Evolutionary conservation across 768 basidiomycete species (phyloP).

Genomic region (Serendipita sp.): DNA sequence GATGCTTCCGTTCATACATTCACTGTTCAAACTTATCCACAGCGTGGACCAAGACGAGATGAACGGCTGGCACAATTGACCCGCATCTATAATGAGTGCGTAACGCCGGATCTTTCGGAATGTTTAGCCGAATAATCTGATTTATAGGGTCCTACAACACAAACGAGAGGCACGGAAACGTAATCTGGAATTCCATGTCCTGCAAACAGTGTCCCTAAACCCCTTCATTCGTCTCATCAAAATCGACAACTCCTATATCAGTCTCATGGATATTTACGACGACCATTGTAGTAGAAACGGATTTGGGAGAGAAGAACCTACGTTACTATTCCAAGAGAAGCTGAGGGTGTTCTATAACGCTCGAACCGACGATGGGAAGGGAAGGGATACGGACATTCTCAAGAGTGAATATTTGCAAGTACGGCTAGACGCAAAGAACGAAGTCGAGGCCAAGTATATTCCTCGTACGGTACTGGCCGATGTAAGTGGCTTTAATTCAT

Average conservation of each 20-base stretch:
- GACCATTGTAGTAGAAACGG: constrained; percentile 61
- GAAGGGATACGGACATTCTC: constrained; percentile 26
- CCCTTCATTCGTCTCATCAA: constrained; percentile 74
- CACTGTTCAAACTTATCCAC: constrained; percentile 75
- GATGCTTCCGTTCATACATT: constrained; percentile 85
- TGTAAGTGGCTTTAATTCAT: constrained; percentile 30
- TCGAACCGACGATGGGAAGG: neutral
- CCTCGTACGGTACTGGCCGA: constrained; percentile 76
- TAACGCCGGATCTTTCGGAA: constrained; percentile 1
- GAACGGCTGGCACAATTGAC: constrained; percentile 84
- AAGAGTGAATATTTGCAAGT: constrained; percentile 52
- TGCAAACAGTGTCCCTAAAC: constrained; percentile 46
- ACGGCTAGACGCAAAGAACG: constrained; percentile 77
- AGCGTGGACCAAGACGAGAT: constrained; percentile 75
- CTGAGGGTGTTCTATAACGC: constrained; percentile 36
- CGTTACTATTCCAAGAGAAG: constrained; percentile 74
- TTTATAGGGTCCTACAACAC: constrained; percentile 52
- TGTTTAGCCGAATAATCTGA: constrained; percentile 6
- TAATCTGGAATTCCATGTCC: constrained; percentile 76
- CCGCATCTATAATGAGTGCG: constrained; percentile 85
- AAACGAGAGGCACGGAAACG: constrained; percentile 90
- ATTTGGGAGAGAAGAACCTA: constrained; percentile 73
- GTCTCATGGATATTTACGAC: constrained; percentile 88
- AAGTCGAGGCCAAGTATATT: constrained; percentile 71
- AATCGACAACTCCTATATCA: constrained; percentile 80